phyloP scores from a whole-genome alignment of 768 basidiomycete species.

The Mycena pura region DNA sequence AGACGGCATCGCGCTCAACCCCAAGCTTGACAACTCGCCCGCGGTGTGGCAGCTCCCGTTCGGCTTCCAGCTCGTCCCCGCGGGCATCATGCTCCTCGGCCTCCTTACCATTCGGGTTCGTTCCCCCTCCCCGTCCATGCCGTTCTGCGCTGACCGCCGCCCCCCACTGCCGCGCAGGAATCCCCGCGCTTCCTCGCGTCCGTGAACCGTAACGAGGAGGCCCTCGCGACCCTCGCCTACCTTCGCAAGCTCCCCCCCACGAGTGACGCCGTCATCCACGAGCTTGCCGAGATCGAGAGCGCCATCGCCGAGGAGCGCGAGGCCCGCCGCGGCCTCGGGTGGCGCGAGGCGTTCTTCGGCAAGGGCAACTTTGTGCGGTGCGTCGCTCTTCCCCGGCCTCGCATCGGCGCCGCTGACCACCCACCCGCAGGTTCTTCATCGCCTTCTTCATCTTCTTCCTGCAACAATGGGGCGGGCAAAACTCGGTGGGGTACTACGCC shows the following conservation, averaged over 20 bases:
- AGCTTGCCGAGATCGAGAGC: constrained; percentile 83
- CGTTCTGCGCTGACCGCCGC: not conserved
- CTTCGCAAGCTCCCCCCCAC: constrained; percentile 54
- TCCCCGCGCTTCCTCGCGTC: constrained; percentile 83
- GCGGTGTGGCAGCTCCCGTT: constrained; percentile 75
- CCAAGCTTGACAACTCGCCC: constrained; percentile 24
- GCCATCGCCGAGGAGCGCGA: constrained; percentile 76
- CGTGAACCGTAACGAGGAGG: constrained; percentile 59
- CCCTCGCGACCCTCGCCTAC: constrained; percentile 66
- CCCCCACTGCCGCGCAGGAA: constrained; percentile 48
- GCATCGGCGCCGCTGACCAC: not conserved
- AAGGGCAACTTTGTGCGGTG: constrained; percentile 76
- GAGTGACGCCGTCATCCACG: constrained; percentile 56
- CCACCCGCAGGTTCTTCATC: constrained; percentile 48
- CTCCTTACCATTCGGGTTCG: constrained; percentile 69
- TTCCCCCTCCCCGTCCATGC: not conserved
- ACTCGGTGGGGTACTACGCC: constrained; percentile 79
- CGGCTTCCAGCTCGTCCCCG: constrained; percentile 77
- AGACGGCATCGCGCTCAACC: constrained; percentile 18
- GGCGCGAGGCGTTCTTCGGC: constrained; percentile 76
- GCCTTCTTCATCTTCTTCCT: constrained; percentile 82
- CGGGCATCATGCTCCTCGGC: constrained; percentile 72
- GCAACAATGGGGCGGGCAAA: constrained; percentile 88
- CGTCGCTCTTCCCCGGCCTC: not conserved
- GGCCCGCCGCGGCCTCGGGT: constrained; percentile 67